Conservation (phyloP, 495 filamentous ascomycete species). For the Aspergillus haitiensis region DNA sequence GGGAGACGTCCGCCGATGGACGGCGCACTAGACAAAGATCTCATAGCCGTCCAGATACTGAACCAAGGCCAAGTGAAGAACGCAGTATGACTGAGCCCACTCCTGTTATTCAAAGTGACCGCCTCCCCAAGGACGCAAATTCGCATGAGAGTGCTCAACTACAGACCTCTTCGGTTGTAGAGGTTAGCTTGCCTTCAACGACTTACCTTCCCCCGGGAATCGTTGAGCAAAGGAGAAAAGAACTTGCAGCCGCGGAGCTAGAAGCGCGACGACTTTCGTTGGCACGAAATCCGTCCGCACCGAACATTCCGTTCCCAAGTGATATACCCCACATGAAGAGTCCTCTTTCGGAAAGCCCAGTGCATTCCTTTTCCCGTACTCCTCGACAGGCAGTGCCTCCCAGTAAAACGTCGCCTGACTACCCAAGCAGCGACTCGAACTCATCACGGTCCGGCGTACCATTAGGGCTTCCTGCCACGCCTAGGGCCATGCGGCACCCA, state of each 20-base stretch:
- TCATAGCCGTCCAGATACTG: constrained; percentile 45
- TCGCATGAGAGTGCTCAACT: constrained; percentile 24
- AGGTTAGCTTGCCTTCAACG: constrained; percentile 27
- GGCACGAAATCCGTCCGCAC: constrained; percentile 73
- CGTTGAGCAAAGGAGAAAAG: constrained; percentile 58
- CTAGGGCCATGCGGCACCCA: constrained; percentile 79
- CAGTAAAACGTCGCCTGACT: constrained; percentile 50
- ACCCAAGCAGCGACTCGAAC: constrained; percentile 44
- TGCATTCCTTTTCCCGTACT: constrained; percentile 44
- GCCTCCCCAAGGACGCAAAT: constrained; percentile 1
- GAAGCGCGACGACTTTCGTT: constrained; percentile 84
- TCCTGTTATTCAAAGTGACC: not conserved
- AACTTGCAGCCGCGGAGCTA: constrained; percentile 79
- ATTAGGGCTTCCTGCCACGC: constrained; percentile 77
- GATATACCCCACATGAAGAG: constrained; percentile 46
- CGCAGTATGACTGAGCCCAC: constrained; percentile 16
- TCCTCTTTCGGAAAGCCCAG: constrained; percentile 33
- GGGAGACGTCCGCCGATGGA: constrained; percentile 50
- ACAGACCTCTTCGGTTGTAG: constrained; percentile 21
- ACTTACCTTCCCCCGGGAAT: constrained; percentile 33
- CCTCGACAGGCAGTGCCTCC: constrained; percentile 34
- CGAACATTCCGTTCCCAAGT: constrained; percentile 77
- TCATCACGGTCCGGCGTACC: constrained; percentile 43
- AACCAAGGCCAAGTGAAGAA: constrained; percentile 25
- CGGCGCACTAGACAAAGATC: constrained; percentile 46